Conservation (phyloP, 2,329 filamentous ascomycete genomes). For the Aspergillus carbonarius region DNA sequence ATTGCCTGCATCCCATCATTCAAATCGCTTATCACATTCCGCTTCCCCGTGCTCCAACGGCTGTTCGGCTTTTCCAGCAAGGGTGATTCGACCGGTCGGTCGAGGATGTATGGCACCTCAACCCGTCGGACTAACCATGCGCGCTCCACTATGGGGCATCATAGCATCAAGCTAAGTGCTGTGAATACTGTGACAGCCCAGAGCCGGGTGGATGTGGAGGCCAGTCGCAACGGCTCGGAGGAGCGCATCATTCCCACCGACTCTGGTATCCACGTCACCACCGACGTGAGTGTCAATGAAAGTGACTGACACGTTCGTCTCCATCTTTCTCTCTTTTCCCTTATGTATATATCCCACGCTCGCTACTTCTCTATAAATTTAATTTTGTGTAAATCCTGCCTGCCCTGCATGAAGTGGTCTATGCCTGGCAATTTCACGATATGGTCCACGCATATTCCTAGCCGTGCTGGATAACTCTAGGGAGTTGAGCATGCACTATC, state of each 20-base stretch:
- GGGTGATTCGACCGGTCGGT: constrained; percentile 1
- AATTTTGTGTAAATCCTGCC: too few relatives aligned
- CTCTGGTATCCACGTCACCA: constrained; percentile 1
- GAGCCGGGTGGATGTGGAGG: constrained; percentile 1
- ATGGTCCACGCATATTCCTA: too few relatives aligned
- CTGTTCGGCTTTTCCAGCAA: constrained; percentile 3
- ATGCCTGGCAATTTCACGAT: too few relatives aligned
- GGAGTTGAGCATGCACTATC: too few relatives aligned
- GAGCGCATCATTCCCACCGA: not conserved
- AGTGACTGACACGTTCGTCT: not conserved
- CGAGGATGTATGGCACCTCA: not conserved
- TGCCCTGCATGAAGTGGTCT: too few relatives aligned
- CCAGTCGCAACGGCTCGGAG: not conserved
- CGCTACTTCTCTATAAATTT: not conserved
- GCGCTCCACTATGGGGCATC: not conserved
- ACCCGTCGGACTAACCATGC: not conserved
- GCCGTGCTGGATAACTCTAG: too few relatives aligned
- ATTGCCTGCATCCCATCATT: constrained; percentile 18
- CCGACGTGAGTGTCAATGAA: not conserved
- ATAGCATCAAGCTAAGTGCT: not conserved
- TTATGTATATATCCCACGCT: not conserved
- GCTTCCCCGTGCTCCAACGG: not conserved
- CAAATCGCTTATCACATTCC: constrained; percentile 3
- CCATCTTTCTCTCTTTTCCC: not conserved
- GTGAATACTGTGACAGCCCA: not conserved